Percentiles rank a stretch among this genome's conserved stretches.
phyloP scores from a whole-genome alignment of 148 eudicot species.

The Bassia scoparia region DNA sequence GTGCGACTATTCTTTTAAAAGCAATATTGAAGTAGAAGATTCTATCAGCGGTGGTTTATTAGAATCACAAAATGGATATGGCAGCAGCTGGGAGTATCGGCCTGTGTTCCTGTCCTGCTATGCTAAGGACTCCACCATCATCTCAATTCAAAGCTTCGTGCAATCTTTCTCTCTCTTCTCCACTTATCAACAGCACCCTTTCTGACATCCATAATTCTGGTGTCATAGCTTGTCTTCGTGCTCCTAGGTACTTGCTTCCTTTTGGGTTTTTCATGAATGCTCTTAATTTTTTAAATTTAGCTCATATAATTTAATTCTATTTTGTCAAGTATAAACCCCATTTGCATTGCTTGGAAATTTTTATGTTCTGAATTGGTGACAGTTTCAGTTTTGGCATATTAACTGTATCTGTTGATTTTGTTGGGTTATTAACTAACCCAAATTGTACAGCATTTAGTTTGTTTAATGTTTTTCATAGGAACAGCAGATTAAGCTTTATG shows the following conservation, averaged over 20 bases:
- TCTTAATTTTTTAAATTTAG: background rate
- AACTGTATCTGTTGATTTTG: no score
- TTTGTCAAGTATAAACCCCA: background rate
- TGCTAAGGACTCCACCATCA: background rate
- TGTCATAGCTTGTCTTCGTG: slow-evolving; percentile 78
- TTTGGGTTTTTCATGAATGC: background rate
- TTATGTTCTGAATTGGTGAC: background rate
- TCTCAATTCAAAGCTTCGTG: slow-evolving; percentile 3
- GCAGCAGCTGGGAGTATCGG: slow-evolving; percentile 19
- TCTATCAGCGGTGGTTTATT: no score
- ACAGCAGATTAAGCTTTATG: background rate
- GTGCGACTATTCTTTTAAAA: no score
- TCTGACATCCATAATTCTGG: slow-evolving; percentile 48
- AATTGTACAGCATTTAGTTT: no score
- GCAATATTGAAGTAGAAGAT: no score
- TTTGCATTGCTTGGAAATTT: background rate
- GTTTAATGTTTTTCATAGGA: no score
- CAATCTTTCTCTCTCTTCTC: slow-evolving; percentile 19
- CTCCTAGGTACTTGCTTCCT: slow-evolving; percentile 46
- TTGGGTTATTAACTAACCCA: no score
- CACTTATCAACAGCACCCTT: slow-evolving; percentile 37
- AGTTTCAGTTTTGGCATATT: background rate
- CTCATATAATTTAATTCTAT: background rate
- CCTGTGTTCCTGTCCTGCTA: background rate
- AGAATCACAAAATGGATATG: slow-evolving; percentile 22